phyloP scores from a whole-genome alignment of 2,329 filamentous ascomycete species.

The Penicillium sp. region DNA sequence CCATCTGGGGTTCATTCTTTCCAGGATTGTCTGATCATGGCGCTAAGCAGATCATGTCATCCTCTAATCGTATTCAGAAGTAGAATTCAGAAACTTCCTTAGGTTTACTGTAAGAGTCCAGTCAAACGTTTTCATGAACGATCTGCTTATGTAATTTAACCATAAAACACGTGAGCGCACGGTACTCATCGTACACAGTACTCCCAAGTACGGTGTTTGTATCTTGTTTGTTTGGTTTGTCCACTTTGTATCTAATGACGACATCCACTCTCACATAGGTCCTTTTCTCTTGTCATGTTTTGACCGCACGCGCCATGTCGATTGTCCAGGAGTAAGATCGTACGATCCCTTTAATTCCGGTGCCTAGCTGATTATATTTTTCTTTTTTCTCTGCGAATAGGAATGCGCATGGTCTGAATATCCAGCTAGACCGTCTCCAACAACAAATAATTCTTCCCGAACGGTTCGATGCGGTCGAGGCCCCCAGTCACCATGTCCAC shows the following conservation, averaged over 20 bases:
- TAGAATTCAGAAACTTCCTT: neutral
- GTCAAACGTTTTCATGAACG: neutral
- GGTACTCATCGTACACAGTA: neutral
- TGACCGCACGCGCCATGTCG: slow-evolving; percentile 17
- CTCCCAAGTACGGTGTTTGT: neutral
- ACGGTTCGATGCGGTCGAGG: slow-evolving; percentile 24
- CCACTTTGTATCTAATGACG: neutral
- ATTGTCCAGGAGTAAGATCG: slow-evolving; percentile 24
- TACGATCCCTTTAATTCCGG: neutral
- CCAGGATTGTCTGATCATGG: neutral
- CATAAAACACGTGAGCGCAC: neutral
- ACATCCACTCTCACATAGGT: neutral
- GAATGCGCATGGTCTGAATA: slow-evolving; percentile 59
- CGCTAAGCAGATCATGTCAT: neutral
- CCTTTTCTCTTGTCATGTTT: neutral
- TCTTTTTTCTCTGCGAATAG: slow-evolving; percentile 31
- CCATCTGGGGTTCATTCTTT: neutral
- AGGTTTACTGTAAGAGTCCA: neutral
- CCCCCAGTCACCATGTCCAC: slow-evolving; percentile 29
- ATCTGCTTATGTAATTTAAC: neutral
- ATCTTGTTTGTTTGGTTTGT: neutral
- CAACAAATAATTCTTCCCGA: slow-evolving; percentile 33
- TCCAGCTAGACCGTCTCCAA: slow-evolving; percentile 59
- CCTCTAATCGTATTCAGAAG: neutral
- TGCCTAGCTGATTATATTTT: neutral